These are phyloP conservation scores for Colletotrichum destructivum DNA, from an alignment of 2,329 filamentous ascomycete species.

Conservation along the genomic window DNA sequence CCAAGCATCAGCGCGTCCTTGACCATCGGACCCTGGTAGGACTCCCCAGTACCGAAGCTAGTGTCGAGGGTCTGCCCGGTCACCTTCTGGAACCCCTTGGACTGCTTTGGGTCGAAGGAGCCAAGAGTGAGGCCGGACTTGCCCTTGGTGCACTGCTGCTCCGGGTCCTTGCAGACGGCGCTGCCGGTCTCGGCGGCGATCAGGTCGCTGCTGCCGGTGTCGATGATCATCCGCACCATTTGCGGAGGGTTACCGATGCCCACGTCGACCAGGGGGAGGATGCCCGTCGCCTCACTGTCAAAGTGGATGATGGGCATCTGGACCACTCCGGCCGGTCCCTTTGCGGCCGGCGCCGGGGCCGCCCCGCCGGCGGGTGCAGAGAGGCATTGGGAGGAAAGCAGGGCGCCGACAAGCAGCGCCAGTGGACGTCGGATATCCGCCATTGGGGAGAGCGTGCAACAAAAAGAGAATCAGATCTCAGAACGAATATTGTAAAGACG, in stretches of 20 bases:
- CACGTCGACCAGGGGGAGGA: conserved; percentile 49
- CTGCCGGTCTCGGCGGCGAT: conserved; percentile 10
- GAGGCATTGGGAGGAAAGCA: background rate
- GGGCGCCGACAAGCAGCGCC: background rate
- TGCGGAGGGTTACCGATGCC: conserved; percentile 65
- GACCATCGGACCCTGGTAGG: conserved; percentile 3
- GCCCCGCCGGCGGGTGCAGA: conserved; percentile 1
- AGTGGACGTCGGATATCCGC: background rate
- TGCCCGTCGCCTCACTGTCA: background rate
- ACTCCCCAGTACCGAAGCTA: background rate
- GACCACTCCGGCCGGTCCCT: background rate
- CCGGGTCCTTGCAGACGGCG: background rate
- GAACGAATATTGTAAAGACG: background rate
- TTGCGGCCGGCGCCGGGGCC: background rate
- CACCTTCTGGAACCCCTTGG: background rate
- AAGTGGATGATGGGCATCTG: conserved; percentile 9
- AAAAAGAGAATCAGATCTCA: too few relatives aligned
- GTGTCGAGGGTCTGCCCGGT: background rate
- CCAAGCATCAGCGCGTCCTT: conserved; percentile 4
- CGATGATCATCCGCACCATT: conserved; percentile 63
- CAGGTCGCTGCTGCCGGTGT: conserved; percentile 71
- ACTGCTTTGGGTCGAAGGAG: background rate
- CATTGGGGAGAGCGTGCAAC: background rate
- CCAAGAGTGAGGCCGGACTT: background rate
- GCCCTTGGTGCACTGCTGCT: background rate